Base-by-base conservation (phyloP, 441 rosid species). In the Daphne laureola region DNA sequence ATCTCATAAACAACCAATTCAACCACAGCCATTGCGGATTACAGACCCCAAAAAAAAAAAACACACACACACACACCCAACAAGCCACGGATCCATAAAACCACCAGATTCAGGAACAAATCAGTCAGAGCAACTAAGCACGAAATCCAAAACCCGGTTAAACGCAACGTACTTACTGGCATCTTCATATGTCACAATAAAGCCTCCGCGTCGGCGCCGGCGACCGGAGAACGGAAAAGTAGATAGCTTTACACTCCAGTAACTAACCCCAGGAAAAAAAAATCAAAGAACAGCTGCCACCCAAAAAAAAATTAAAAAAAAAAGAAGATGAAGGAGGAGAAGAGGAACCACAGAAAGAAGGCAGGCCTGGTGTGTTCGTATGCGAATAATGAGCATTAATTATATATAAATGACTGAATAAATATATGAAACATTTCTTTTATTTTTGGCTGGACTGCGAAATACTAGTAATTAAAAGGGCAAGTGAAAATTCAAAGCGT, bases 121-220 rank as follows among this genome's bases (percentile, higher is more conserved):
- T 46, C 43, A 43, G 44, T 46, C 11, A 49, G 49, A 26, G 38
- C 52, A 13, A 66, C 36, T 43, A 51, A 8, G 36, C 5, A 61
- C 31, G 59, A 41, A 52, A 64, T 42, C 50, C 48, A 54, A 57
- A 51, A 55, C 52, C 58, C 69, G 42, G 36, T 61, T 54, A 61
- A 66, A 57, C 59, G 76, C 76, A 79, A 84, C 95, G 85, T 88
- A 92, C 96, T 86, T 92, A 92, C 98, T 86, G 86, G 94, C 94
- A 84, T 83, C 95, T 86, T 84, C 94, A 71, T 86, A 73, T 62
- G 73, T 74, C 71, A 67, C 58, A 45, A 2, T 0, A 31, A 31
- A 56, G 64, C 69, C 64, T 62, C 73, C 53, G 70, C 49, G 41
- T 51, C 63, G 58, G 54, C 43, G 27, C 54, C 55, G 13, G 58